Evolutionary conservation across 257 asterid species (phyloP).

Genomic region (Knoxia roxburghii): DNA sequence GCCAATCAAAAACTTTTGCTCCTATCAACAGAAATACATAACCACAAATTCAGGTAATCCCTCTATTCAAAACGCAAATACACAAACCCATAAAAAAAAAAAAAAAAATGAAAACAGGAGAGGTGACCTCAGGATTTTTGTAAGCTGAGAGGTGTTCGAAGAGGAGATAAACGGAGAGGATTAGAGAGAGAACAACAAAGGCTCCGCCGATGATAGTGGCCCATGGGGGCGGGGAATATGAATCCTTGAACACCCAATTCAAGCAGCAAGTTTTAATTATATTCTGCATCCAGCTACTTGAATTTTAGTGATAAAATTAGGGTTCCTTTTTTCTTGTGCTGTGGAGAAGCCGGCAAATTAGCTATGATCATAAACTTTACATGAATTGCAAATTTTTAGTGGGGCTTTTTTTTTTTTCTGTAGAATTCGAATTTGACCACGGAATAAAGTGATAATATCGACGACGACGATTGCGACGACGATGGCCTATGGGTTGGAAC

Average conservation of each 20-base stretch:
- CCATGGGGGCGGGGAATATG: conserved; percentile 76
- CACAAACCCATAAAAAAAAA: background rate
- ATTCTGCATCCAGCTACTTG: conserved; percentile 44
- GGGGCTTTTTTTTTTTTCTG: background rate
- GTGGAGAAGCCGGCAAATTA: background rate
- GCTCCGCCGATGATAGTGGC: conserved; percentile 71
- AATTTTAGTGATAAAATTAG: background rate
- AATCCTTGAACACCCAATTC: conserved; percentile 26
- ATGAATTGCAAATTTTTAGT: conserved; percentile 5
- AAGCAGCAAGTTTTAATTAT: conserved; percentile 40
- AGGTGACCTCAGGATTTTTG: conserved; percentile 83
- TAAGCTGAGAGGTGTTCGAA: conserved; percentile 87
- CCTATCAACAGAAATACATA: conserved; percentile 36
- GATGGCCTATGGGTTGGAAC: background rate
- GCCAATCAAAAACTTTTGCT: conserved; percentile 92
- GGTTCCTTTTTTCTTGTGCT: background rate
- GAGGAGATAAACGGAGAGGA: conserved; percentile 68
- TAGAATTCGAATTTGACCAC: conserved; percentile 3
- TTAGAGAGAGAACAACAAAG: conserved; percentile 45
- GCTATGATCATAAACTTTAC: background rate
- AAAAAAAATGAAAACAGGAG: background rate
- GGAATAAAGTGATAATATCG: background rate
- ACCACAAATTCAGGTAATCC: background rate
- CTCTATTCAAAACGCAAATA: background rate
- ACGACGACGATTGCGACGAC: background rate